Conservation (phyloP, 345 rosid species). For the Carallia pectinifolia region DNA sequence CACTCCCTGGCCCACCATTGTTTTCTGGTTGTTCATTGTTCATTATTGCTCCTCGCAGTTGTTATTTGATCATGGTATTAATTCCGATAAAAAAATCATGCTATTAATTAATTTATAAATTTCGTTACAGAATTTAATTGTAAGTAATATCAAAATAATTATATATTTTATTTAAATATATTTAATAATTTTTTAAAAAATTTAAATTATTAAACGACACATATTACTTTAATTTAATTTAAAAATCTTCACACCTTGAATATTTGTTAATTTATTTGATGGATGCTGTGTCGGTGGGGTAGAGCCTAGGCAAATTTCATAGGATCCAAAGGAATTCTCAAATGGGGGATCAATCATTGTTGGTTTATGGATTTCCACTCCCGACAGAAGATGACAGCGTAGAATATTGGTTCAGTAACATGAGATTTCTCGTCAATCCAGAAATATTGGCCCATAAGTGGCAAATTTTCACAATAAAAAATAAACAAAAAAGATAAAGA, state of each 20-base stretch:
- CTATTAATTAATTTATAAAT: no score
- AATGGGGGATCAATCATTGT: conserved; percentile 42
- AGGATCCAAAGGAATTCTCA: conserved; percentile 33
- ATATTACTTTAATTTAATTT: no score
- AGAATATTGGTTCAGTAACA: conserved; percentile 45
- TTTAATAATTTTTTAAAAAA: no score
- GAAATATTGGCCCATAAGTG: conserved; percentile 27
- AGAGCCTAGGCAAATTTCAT: neutral
- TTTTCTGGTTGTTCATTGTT: neutral
- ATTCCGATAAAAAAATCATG: neutral
- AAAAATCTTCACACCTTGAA: no score
- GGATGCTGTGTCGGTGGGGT: neutral
- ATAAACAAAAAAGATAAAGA: neutral
- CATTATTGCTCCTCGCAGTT: neutral
- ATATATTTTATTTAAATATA: no score
- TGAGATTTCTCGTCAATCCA: conserved; percentile 47
- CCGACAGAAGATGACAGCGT: conserved; percentile 44
- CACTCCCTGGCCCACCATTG: conserved; percentile 9
- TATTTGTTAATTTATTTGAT: neutral
- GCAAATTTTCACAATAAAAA: neutral
- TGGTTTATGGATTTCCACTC: conserved; percentile 31
- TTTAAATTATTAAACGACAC: no score
- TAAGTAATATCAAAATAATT: no score
- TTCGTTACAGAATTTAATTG: no score
- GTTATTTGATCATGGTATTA: neutral